These are phyloP conservation scores for Bacidia rubella DNA, from an alignment of 495 filamentous ascomycete species.

Conservation along the genomic window DNA sequence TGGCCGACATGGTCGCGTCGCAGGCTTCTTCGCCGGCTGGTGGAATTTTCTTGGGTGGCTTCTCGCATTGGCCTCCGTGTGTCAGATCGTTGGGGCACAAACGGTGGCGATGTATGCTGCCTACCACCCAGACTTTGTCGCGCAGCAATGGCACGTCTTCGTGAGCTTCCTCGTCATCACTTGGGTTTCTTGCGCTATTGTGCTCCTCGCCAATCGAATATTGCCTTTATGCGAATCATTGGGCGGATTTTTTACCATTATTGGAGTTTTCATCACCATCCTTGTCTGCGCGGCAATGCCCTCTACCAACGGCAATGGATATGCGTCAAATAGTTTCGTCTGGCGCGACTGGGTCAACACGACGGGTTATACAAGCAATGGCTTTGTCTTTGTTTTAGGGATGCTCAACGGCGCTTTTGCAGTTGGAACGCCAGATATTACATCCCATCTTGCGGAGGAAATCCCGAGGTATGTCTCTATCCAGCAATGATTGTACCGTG, in stretches of 20 bases:
- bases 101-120: slow-evolving; percentile 55
- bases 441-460: slow-evolving; percentile 66
- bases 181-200: slow-evolving; percentile 49
- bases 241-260: slow-evolving; percentile 55
- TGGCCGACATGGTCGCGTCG: slow-evolving; percentile 51
- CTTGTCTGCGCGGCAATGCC: slow-evolving; percentile 69
- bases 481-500: too few relatives aligned
- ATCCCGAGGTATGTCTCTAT: slow-evolving; percentile 30
- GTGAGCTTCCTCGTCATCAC: slow-evolving; percentile 51
- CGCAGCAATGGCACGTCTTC: slow-evolving; percentile 61
- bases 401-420: slow-evolving; percentile 68
- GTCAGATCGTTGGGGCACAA: slow-evolving; percentile 55
- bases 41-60: slow-evolving; percentile 69
- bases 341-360: slow-evolving; percentile 50
- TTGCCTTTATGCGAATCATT: slow-evolving; percentile 52
- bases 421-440: slow-evolving; percentile 57
- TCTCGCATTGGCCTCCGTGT: slow-evolving; percentile 48
- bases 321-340: slow-evolving; percentile 44
- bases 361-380: slow-evolving; percentile 50
- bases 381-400: slow-evolving; percentile 57
- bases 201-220: slow-evolving; percentile 55
- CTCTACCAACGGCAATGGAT: slow-evolving; percentile 22
- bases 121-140: slow-evolving; percentile 47
- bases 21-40: slow-evolving; percentile 67
- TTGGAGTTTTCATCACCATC: slow-evolving; percentile 56